These are phyloP conservation scores for Cucurbitaria berberidis DNA, from an alignment of 2,329 filamentous ascomycete species.

Conservation along the genomic window DNA sequence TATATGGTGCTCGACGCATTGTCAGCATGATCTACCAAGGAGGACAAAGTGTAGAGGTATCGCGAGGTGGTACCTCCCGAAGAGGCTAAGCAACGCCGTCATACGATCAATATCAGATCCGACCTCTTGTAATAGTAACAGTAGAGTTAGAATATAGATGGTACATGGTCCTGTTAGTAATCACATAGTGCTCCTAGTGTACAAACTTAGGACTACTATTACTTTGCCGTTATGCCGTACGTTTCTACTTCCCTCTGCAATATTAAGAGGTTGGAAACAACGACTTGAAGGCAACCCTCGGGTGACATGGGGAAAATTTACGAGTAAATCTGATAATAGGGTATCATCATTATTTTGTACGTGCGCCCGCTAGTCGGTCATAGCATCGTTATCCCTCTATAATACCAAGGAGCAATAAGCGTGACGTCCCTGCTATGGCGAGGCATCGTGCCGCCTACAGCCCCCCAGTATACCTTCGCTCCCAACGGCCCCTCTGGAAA, in stretches of 20 bases:
- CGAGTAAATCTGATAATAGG: constrained; percentile 6
- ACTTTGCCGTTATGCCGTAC: background rate
- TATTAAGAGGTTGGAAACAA: too few relatives aligned
- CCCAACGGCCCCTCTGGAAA: background rate
- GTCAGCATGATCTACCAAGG: background rate
- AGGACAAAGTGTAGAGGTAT: background rate
- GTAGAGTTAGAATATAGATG: constrained; percentile 4
- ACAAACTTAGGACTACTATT: background rate
- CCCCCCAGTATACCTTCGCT: background rate
- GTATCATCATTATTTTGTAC: constrained; percentile 13
- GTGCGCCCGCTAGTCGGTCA: constrained; percentile 6
- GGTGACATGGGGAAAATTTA: background rate
- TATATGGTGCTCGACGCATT: background rate
- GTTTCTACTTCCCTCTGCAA: too few relatives aligned
- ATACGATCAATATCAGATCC: background rate
- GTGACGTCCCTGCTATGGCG: background rate
- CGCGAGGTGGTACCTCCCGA: background rate
- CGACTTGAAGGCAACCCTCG: background rate
- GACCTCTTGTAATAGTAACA: constrained; percentile 13
- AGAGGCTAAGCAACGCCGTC: background rate
- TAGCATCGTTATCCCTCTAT: constrained; percentile 5
- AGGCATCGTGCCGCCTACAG: too few relatives aligned
- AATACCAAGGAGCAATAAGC: background rate
- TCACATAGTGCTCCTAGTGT: background rate
- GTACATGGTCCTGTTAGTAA: background rate